Conservation (phyloP, 2,329 filamentous ascomycete genomes). For the Fonsecaea pedrosoi region DNA sequence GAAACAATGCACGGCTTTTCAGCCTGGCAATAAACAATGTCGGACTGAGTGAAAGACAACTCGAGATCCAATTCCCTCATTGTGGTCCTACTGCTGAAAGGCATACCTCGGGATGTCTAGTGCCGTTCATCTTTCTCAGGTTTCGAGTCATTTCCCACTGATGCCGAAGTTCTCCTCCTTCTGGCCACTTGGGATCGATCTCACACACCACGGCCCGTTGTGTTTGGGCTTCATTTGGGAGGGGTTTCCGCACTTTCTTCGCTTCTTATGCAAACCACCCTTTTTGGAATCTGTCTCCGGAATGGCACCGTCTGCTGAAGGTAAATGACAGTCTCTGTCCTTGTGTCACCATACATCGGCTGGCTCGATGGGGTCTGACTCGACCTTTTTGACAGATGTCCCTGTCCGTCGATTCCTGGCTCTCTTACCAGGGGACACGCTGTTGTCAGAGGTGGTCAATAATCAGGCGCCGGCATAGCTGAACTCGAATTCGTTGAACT, state of each 20-base stretch:
- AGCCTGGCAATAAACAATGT: neutral
- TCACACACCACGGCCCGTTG: neutral
- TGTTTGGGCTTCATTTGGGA: neutral
- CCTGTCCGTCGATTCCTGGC: neutral
- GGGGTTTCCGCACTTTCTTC: neutral
- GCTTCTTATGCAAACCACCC: neutral
- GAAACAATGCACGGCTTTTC: conserved; percentile 3
- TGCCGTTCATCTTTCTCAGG: neutral
- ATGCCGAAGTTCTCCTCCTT: neutral
- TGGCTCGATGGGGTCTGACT: neutral
- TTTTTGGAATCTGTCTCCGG: neutral
- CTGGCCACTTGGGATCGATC: neutral
- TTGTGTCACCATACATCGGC: neutral
- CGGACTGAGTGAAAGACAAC: neutral
- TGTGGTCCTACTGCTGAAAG: neutral
- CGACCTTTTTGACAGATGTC: neutral
- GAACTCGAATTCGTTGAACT: conserved; percentile 28
- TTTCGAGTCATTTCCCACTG: neutral
- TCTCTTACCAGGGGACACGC: neutral
- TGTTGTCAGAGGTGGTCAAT: neutral
- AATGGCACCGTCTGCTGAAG: neutral
- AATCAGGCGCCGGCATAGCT: conserved; percentile 22
- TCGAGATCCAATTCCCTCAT: neutral
- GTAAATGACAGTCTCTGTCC: neutral
- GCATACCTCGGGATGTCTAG: neutral